Base-by-base conservation (phyloP, 495 filamentous ascomycete genomes). In the Amorphotheca resinae region DNA sequence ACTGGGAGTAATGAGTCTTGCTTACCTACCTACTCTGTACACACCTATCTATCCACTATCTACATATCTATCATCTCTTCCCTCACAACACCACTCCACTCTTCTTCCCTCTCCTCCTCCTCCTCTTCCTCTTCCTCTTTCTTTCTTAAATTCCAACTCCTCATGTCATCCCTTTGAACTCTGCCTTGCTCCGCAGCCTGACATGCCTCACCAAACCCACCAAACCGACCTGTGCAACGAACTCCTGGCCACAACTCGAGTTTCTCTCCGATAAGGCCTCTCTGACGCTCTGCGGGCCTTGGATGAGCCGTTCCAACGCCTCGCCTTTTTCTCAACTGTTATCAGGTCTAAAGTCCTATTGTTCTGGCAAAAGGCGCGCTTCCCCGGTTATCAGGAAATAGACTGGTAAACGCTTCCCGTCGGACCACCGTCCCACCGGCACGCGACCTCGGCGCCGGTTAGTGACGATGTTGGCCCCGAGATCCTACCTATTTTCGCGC, bases 201-300 rank as follows among this genome's bases (percentile, higher is more conserved):
- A 49, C 36, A 61, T 61, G 56, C 50, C 51, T 55, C 53, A 47
- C 28, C 39, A 42, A 38, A 41, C 34, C 41, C 56, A 55, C 41
- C 53, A 54, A 17, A 55, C 46, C 21, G 45, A 50, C 23, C 56
- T 58, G 33, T 50, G 48, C 26, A 33, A 51, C 45, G 52, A 61
- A 50, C 46, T 58, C 52, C 34, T 54, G 45, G 38, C 45, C 32
- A 45, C 46, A 25, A 15, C 36, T 33, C 31, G 16, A 50, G 39
- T 41, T 9, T 33, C 43, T 31, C 44, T 53, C 50, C 37, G 50
- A 53, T 52, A 48, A 44, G 33, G 18, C 12, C 21, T 44, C 15
- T 23, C 22, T 5, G 14, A 14, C 14, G 25, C 16, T 4, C 32
- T 44, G n/a, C n/a, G n/a, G 15, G 12, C 30, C 9, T 36, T n/a